Evolutionary conservation across 305 asterid species (phyloP), one percentile per base, ranked within the genome.

Genomic region (Fraxinus platypoda): DNA sequence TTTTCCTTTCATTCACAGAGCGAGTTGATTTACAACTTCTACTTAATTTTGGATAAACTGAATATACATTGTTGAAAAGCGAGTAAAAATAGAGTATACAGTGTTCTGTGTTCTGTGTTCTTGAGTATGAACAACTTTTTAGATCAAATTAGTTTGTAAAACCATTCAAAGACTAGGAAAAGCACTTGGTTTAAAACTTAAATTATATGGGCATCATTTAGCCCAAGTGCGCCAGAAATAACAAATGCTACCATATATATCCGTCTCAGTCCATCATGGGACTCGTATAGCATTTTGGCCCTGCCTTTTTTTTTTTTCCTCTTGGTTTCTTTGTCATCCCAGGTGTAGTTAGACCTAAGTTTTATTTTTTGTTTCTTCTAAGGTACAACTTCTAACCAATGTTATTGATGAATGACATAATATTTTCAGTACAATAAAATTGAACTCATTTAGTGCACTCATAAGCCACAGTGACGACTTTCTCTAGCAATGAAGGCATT

Each of bases 401-500:
- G 38, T 26, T 70, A 70, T 15, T 70, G 38, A 28, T 70, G 75
- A 70, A 26, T 70, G 75, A 70, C 34, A 70, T 33, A 70, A 70
- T 30, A 30, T 15, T 70, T 70, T 35, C 9, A 76, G 25, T 49
- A 15, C 25, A 8, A 49, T 76, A 28, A 46, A 76, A 76, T 12
- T 46, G 37, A 76, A 76, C 30, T n/a, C 54, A 28, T 41, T 19
- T 81, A 76, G 74, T 13, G 28, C 25, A 26, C 75, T 62, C 26
- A 33, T 25, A 31, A 64, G 72, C 38, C 5, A 19, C 81, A 62
- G 57, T 68, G 23, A 19, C 62, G 75, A 62, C 30, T 12, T 46
- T 38, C 9, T 78, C 78, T 15, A 75, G 81, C 79, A 43, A 78
- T 76, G 23, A 38, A 62, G 80, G 74, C 66, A 38, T 79, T 82